A percentile compares a stretch with the other conserved stretches of the same genome.
Conservation (phyloP, 2,329 filamentous ascomycete species). For the Apiospora malaysiana region DNA sequence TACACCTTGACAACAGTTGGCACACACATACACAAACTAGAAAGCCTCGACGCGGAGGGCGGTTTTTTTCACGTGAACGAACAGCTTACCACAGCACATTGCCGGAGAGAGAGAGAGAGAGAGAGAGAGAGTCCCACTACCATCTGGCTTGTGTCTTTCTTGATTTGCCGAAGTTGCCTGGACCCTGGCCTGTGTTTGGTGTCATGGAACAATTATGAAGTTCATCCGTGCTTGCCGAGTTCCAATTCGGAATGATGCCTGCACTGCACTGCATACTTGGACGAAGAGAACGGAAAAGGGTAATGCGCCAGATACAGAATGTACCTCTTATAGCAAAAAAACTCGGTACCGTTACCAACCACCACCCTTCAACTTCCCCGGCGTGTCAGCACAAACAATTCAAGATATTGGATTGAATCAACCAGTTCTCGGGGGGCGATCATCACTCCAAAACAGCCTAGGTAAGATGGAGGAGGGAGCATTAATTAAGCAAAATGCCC, state of each 20-base stretch:
- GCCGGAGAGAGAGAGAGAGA: not conserved
- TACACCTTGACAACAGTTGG: constrained; percentile 16
- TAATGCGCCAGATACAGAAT: not conserved
- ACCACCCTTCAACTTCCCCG: not conserved
- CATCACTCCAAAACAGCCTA: constrained; percentile 14
- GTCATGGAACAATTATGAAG: constrained; percentile 16
- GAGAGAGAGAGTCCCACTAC: not conserved
- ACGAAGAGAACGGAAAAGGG: not conserved
- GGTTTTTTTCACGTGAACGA: constrained; percentile 13
- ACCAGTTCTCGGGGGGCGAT: not conserved
- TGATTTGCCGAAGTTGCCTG: constrained; percentile 18
- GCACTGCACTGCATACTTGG: not conserved
- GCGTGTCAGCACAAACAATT: constrained; percentile 13
- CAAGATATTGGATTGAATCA: not conserved
- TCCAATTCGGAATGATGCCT: constrained; percentile 1
- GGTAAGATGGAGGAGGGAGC: constrained; percentile 1
- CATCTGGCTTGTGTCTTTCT: not conserved
- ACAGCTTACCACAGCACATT: not conserved
- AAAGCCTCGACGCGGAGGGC: not conserved
- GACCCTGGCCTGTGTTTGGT: constrained; percentile 15
- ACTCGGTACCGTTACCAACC: not conserved
- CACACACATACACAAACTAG: not conserved
- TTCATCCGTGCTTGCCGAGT: constrained; percentile 16
- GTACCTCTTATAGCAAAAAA: not conserved
- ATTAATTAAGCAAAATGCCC: constrained; percentile 12